Percentiles rank a stretch among this genome's conserved stretches.
phyloP scores from a whole-genome alignment of 2,329 filamentous ascomycete species.

The Microdochium paspali region DNA sequence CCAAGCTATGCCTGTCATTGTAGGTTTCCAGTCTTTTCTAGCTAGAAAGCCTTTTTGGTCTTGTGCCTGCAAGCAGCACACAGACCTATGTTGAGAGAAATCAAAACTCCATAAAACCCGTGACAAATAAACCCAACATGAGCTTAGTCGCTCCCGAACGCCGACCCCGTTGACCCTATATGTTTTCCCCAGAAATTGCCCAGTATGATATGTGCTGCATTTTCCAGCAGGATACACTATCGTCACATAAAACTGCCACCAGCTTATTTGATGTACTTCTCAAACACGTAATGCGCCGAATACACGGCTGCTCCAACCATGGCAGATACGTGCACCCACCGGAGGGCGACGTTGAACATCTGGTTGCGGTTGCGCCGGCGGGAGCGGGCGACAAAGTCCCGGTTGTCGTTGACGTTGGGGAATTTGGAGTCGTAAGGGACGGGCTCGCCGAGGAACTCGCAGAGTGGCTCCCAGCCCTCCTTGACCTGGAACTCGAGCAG shows the following conservation, averaged over 20 bases:
- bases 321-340: conserved; percentile 19
- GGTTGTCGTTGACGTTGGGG: conserved; percentile 37
- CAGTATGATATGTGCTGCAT: not conserved
- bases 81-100: too few species aligned
- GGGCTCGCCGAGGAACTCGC: conserved; percentile 22
- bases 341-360: conserved; percentile 36
- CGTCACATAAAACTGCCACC: not conserved
- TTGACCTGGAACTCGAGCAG: conserved; percentile 21
- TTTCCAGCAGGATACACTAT: not conserved
- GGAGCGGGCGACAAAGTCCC: conserved; percentile 35
- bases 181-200: too few species aligned
- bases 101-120: too few species aligned
- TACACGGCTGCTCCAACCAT: conserved; percentile 19
- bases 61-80: too few species aligned
- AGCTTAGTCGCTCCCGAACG: too few species aligned
- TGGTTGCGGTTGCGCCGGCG: conserved; percentile 33
- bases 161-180: too few species aligned
- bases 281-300: conserved; percentile 13
- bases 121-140: too few species aligned
- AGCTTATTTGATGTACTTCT: conserved; percentile 1
- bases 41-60: too few species aligned
- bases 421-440: conserved; percentile 24
- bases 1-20: too few species aligned
- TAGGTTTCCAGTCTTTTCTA: too few species aligned
- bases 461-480: conserved; percentile 26